These are phyloP conservation scores for Nitzschia sp. DNA, from an alignment of 108 stramenopile genomes.

Conservation along the genomic window DNA sequence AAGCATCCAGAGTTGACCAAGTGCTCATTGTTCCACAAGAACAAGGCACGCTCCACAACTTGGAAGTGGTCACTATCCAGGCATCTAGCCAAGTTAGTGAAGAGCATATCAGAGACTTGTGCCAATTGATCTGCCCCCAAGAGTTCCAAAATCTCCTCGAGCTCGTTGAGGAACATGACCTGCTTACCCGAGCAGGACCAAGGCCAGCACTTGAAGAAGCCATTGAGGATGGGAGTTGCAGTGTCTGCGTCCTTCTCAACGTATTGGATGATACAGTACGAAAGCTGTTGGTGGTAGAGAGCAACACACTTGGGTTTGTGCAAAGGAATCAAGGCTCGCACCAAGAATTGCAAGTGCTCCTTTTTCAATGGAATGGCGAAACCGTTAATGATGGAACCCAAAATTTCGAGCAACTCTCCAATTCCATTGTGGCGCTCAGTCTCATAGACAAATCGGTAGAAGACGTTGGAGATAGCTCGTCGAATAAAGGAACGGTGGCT, in stretches of 20 bases:
- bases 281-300: slow-evolving; percentile 98
- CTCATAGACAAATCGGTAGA: slow-evolving; percentile 97
- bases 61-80: slow-evolving; percentile 96
- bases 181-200: slow-evolving; percentile 93
- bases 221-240: slow-evolving; percentile 93
- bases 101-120: slow-evolving; percentile 82
- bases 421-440: slow-evolving; percentile 97
- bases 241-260: slow-evolving; percentile 99
- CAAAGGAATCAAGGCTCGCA: slow-evolving; percentile 93
- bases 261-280: slow-evolving; percentile 99
- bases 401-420: slow-evolving; percentile 96
- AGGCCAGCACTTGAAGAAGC: slow-evolving; percentile 97
- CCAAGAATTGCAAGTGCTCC: slow-evolving; percentile 96
- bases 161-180: slow-evolving; percentile 95
- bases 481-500: slow-evolving; percentile 96
- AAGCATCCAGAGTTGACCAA: slow-evolving; percentile 90
- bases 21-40: slow-evolving; percentile 98
- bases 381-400: slow-evolving; percentile 98
- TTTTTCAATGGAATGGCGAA: slow-evolving; percentile 96
- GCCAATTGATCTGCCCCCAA: slow-evolving; percentile 88
- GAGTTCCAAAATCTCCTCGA: slow-evolving; percentile 97
- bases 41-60: slow-evolving; percentile 94
- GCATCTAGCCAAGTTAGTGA: slow-evolving; percentile 88
- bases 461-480: slow-evolving; percentile 93
- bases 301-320: slow-evolving; percentile 98